These are phyloP conservation scores for Pleodorina starrii DNA, from an alignment of 139 green algal species.

Conservation along the genomic window DNA sequence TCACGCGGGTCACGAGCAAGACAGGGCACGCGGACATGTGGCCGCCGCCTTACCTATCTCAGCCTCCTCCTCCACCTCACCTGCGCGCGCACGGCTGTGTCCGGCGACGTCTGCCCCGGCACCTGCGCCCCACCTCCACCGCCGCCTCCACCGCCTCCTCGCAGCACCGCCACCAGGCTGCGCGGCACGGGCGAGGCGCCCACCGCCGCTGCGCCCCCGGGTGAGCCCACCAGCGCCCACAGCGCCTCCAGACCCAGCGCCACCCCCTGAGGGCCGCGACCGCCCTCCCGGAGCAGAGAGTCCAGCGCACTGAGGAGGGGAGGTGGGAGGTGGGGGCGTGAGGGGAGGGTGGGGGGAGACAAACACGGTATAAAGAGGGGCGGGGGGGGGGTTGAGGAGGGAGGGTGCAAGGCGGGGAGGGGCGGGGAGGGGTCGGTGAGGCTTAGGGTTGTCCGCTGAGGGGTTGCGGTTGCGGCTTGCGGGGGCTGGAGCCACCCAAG, in stretches of 20 bases:
- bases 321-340: not conserved
- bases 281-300: slow-evolving; percentile 20
- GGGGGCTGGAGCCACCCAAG: no score
- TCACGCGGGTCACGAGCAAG: no score
- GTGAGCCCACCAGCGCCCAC: slow-evolving; percentile 26
- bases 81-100: not conserved
- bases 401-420: no score
- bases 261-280: not conserved
- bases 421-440: no score
- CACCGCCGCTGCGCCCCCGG: slow-evolving; percentile 19
- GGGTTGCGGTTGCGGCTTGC: no score
- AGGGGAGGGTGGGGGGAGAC: not conserved
- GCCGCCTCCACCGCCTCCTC: no score
- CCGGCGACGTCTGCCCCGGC: not conserved
- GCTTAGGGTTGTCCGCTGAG: no score
- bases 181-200: not conserved
- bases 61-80: no score
- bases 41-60: no score
- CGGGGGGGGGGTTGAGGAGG: no score
- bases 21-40: no score
- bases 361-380: no score
- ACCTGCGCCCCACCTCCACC: not conserved
- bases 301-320: slow-evolving; percentile 24
- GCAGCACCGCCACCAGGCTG: slow-evolving; percentile 38
- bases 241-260: slow-evolving; percentile 11